Evolutionary conservation across 2,329 filamentous ascomycete genomes (phyloP).

Genomic region (Paraphaeosphaeria minitans): DNA sequence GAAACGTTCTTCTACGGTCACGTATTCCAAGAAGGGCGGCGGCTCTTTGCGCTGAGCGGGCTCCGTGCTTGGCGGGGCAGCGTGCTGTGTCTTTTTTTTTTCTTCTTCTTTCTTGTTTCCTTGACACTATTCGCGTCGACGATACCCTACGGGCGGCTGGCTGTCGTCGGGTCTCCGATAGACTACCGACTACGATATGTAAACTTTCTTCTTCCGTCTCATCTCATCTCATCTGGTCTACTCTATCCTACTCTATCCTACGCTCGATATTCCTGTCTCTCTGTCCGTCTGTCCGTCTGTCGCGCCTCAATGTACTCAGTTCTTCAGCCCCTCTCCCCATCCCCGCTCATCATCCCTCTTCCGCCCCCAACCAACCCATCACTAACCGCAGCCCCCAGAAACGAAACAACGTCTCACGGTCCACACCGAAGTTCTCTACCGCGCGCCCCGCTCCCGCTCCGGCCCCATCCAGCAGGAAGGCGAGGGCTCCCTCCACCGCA

Average conservation of each 20-base stretch:
- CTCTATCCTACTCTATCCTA: background rate
- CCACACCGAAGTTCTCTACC: slow-evolving; percentile 58
- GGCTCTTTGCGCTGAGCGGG: background rate
- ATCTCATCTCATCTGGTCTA: background rate
- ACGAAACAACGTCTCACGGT: slow-evolving; percentile 41
- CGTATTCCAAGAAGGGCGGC: slow-evolving; percentile 20
- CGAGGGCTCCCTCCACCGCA: slow-evolving; percentile 58
- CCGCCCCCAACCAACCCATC: background rate
- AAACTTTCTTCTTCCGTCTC: slow-evolving; percentile 3
- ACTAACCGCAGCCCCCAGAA: slow-evolving; percentile 20
- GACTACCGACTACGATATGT: slow-evolving; percentile 9
- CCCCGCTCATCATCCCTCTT: no score
- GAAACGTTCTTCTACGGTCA: slow-evolving; percentile 34
- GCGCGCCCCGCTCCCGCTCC: slow-evolving; percentile 47
- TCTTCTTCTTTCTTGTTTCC: background rate
- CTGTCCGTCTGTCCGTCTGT: no score
- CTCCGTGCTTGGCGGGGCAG: background rate
- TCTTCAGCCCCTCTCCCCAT: background rate
- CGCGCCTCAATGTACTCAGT: slow-evolving; percentile 5
- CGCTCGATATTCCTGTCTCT: slow-evolving; percentile 4
- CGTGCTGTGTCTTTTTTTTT: no score
- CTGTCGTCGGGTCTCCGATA: background rate
- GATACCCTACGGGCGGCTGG: slow-evolving; percentile 8
- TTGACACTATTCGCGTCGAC: background rate
- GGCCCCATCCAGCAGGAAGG: slow-evolving; percentile 46